Conservation (phyloP, 2,329 filamentous ascomycete species). For the Fusarium protoensiforme region DNA sequence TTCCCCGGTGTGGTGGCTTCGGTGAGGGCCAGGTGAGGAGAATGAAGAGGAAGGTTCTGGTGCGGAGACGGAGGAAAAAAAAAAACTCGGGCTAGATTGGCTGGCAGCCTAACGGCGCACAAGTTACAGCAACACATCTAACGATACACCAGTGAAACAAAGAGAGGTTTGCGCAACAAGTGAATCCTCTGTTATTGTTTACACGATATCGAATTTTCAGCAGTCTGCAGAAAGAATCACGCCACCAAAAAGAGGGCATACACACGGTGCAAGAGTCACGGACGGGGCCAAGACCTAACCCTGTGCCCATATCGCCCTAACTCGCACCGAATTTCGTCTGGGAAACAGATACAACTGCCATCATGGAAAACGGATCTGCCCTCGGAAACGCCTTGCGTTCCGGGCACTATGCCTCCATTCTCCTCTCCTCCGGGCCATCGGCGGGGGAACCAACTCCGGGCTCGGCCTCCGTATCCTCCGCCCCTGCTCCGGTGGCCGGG, state of each 20-base stretch:
- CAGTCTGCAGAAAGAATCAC: background rate
- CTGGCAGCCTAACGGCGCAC: constrained; percentile 33
- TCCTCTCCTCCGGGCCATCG: constrained; percentile 29
- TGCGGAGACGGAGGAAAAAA: constrained; percentile 31
- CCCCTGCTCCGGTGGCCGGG: constrained; percentile 35
- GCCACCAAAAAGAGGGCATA: background rate
- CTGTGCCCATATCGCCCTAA: constrained; percentile 20
- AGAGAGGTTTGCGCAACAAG: background rate
- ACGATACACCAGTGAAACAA: constrained; percentile 10
- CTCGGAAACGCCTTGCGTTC: constrained; percentile 38
- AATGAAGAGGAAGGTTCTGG: constrained; percentile 1
- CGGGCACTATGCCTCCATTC: constrained; percentile 38
- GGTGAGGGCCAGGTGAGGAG: constrained; percentile 19
- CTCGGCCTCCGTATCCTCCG: constrained; percentile 33
- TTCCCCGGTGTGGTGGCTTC: constrained; percentile 12
- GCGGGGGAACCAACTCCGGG: constrained; percentile 24
- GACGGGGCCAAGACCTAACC: constrained; percentile 36
- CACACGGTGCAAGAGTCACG: background rate
- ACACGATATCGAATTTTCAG: background rate
- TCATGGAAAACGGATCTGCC: constrained; percentile 1
- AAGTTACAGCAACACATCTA: constrained; percentile 26
- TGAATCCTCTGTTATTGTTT: background rate
- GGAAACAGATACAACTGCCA: background rate
- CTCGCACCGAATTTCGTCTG: constrained; percentile 2
- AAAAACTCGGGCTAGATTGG: constrained; percentile 20